Base-by-base conservation (phyloP, 345 rosid genomes). In the Eucalyptus curtisii region DNA sequence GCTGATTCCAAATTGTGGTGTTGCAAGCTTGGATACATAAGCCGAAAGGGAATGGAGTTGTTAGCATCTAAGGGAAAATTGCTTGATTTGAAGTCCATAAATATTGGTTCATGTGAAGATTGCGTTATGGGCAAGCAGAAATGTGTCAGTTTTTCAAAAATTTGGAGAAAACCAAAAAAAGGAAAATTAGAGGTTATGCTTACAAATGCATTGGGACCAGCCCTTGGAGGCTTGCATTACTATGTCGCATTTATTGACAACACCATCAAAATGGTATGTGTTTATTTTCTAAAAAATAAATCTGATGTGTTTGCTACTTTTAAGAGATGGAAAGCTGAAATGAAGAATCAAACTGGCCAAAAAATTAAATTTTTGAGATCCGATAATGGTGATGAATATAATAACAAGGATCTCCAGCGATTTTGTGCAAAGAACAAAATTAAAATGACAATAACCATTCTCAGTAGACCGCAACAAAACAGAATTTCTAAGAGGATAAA, bases 371-470 rank as follows among this genome's bases (percentile, higher is more conserved):
- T n/a, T 61, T 0, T 30, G 15, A 0, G 37, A 31, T 13, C 19
- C 5, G 10, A 61, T 61, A 30, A 7, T 61, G 5, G 37, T 61
- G 71, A 8, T 64, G 71, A 64, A 13, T 64, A 64, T 30, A n/a
- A 64, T 64, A 64, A 31, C 37, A 64, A n/a, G 19, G 33, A 64
- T 37, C 31, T 64, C 9, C 13, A 30, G 3, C 1, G 4, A 7
- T 30, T 64, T 64, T 13, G 9, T 1, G 0, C 0, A 6, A 0
- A 13, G 33, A 30, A 64, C 17, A 14, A 7, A 64, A 64, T 30
- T 3, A 13, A 3, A 64, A 1, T 30, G 68, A 30, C 68, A 61
- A 61, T 6, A 14, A 30, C 5, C 6, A 3, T 64, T 64, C 71
- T 10, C 1, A 2, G 7, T 30, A 30, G 37, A 7, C 71, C 1